Evolutionary conservation across 495 filamentous ascomycete species (phyloP).

Genomic region (Talaromyces trachyspermus): DNA sequence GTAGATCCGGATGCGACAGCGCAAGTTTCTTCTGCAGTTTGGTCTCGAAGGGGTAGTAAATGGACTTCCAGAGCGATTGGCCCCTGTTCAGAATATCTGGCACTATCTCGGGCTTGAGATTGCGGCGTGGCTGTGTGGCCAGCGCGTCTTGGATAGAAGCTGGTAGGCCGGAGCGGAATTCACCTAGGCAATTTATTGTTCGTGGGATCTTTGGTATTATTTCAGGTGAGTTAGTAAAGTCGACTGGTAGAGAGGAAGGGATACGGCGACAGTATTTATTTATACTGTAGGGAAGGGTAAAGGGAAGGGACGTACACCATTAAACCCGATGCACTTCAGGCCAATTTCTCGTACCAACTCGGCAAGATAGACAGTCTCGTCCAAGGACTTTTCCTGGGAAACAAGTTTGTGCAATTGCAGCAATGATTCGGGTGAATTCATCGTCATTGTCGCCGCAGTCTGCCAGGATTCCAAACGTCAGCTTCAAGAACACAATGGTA

Average conservation of each 20-base stretch:
- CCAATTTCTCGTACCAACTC: conserved; percentile 74
- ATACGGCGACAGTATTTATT: not conserved
- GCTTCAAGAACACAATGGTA: no score
- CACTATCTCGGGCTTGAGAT: conserved; percentile 41
- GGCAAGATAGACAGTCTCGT: conserved; percentile 46
- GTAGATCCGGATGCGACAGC: conserved; percentile 65
- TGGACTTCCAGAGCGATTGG: conserved; percentile 56
- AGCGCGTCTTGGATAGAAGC: conserved; percentile 33
- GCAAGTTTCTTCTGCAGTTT: conserved; percentile 62
- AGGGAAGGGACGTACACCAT: conserved; percentile 37
- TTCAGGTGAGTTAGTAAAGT: not conserved
- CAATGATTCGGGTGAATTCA: conserved; percentile 65
- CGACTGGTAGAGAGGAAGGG: not conserved
- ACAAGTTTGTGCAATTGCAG: conserved; percentile 46
- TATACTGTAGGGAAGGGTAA: not conserved
- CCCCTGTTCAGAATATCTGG: conserved; percentile 46
- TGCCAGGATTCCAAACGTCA: conserved; percentile 18
- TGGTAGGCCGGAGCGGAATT: conserved; percentile 54
- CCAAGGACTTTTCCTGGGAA: conserved; percentile 24
- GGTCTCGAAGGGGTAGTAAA: conserved; percentile 63
- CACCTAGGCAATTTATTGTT: conserved; percentile 68
- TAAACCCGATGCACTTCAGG: conserved; percentile 78
- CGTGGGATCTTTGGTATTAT: conserved; percentile 47
- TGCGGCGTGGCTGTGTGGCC: conserved; percentile 42
- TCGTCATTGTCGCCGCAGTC: conserved; percentile 66